Conservation (phyloP, 768 basidiomycete species). For the Mycena vitilis region DNA sequence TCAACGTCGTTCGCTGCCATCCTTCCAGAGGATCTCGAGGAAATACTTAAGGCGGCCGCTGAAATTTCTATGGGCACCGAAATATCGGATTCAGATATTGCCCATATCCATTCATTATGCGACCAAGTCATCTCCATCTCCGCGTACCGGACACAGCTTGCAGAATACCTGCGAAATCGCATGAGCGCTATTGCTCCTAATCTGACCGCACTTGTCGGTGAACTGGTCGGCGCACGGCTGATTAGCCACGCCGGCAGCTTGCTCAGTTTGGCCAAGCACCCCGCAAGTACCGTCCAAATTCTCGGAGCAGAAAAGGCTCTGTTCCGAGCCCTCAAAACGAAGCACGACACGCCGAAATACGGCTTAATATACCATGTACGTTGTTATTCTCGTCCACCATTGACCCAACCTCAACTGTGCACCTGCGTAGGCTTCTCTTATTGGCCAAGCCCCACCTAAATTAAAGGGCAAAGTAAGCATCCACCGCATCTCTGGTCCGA, state of each 20-base stretch:
- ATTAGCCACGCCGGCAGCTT: slow-evolving; percentile 97
- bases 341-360: slow-evolving; percentile 99
- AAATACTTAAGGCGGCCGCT: slow-evolving; percentile 92
- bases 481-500: neutral
- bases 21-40: slow-evolving; percentile 97
- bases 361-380: slow-evolving; percentile 98
- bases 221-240: slow-evolving; percentile 91
- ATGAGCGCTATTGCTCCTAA: slow-evolving; percentile 99
- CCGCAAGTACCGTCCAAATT: slow-evolving; percentile 98
- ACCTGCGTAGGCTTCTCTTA: slow-evolving; percentile 80
- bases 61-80: slow-evolving; percentile 99
- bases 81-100: slow-evolving; percentile 95
- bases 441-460: slow-evolving; percentile 97
- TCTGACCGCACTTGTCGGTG: slow-evolving; percentile 90
- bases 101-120: slow-evolving; percentile 96
- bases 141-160: slow-evolving; percentile 92
- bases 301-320: slow-evolving; percentile 98
- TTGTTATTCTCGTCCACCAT: slow-evolving; percentile 26
- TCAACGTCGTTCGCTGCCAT: slow-evolving; percentile 88
- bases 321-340: slow-evolving; percentile 97
- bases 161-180: slow-evolving; percentile 96
- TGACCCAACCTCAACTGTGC: slow-evolving; percentile 22
- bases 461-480: slow-evolving; percentile 90
- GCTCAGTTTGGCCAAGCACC: slow-evolving; percentile 96
- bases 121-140: slow-evolving; percentile 99